Percentiles rank a stretch among this genome's conserved stretches.
These are phyloP conservation scores for Lichtheimia ramosa DNA, from an alignment of 371 early-diverging fungal genomes.

Conservation along the genomic window DNA sequence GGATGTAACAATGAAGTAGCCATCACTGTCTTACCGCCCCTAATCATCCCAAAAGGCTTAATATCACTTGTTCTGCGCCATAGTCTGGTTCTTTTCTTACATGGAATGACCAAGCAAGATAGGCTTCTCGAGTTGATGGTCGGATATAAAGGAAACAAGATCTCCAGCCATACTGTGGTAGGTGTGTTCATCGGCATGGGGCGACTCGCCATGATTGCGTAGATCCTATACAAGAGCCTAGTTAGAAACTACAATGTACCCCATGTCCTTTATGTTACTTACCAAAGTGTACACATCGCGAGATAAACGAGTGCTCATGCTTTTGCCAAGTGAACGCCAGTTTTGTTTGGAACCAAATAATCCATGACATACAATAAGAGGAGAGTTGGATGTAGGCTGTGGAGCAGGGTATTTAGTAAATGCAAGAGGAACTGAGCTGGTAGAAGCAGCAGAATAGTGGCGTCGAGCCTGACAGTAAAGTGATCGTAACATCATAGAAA, in stretches of 20 bases:
- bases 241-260: neutral
- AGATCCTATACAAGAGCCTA: conserved; percentile 62
- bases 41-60: conserved; percentile 13
- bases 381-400: conserved; percentile 6
- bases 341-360: conserved; percentile 95
- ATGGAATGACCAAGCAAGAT: conserved; percentile 90
- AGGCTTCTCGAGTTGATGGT: conserved; percentile 52
- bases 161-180: conserved; percentile 83
- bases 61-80: neutral
- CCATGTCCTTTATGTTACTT: conserved; percentile 11
- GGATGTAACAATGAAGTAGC: conserved; percentile 65
- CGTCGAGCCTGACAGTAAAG: no score
- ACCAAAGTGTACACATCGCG: conserved; percentile 68
- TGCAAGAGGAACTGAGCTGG: conserved; percentile 3
- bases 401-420: conserved; percentile 9
- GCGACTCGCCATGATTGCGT: conserved; percentile 93
- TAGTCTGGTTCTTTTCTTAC: conserved; percentile 28
- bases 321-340: conserved; percentile 84
- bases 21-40: conserved; percentile 95
- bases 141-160: conserved; percentile 60
- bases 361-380: conserved; percentile 68
- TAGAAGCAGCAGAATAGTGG: no score
- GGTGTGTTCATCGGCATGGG: conserved; percentile 66
- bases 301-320: conserved; percentile 59
- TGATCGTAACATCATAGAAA: neutral